phyloP scores from a whole-genome alignment of 805 yeast species.

The Yarrowia sp. region DNA sequence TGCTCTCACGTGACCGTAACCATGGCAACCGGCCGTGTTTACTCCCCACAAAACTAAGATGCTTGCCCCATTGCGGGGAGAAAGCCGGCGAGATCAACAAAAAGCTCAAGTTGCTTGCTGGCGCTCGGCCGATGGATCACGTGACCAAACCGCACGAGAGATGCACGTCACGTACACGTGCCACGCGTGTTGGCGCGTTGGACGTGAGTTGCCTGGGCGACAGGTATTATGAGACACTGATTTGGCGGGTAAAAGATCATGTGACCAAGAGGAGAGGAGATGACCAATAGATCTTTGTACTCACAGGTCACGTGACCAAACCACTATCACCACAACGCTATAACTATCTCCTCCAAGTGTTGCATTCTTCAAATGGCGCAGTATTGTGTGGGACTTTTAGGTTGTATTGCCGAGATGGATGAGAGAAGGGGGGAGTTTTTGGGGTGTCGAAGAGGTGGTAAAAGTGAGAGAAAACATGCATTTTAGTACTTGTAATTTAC shows the following conservation, averaged over 20 bases:
- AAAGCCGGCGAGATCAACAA: too few species aligned
- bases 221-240: neutral
- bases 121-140: neutral
- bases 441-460: neutral
- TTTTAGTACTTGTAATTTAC: neutral
- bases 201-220: conserved; percentile 6
- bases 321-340: neutral
- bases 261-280: neutral
- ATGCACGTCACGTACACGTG: conserved; percentile 30
- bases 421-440: neutral
- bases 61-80: too few species aligned
- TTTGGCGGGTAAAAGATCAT: neutral
- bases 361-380: conserved; percentile 20
- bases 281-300: too few species aligned
- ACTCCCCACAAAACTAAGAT: too few species aligned
- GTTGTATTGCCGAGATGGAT: neutral
- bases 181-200: conserved; percentile 9
- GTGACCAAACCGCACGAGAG: neutral
- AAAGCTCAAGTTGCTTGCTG: neutral
- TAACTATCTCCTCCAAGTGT: neutral
- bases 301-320: neutral
- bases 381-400: conserved; percentile 4
- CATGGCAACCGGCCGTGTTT: too few species aligned
- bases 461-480: neutral
- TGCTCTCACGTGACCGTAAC: too few species aligned